Evolutionary conservation across 805 yeast genomes (phyloP).

Genomic region (Saccharomyces jurei): DNA sequence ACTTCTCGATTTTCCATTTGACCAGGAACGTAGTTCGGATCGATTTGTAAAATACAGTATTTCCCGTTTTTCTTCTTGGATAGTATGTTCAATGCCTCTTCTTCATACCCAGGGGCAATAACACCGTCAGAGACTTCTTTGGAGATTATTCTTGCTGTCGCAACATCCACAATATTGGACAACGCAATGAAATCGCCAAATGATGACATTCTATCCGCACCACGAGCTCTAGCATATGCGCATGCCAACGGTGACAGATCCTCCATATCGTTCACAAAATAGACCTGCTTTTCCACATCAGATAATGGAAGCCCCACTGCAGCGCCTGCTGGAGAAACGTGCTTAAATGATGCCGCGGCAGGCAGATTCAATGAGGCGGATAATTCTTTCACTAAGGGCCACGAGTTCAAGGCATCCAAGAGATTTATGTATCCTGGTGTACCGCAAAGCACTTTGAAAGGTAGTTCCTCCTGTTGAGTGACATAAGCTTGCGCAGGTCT

Average conservation of each 20-base stretch:
- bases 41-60: slow-evolving; percentile 92
- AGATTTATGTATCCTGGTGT: slow-evolving; percentile 97
- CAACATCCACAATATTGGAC: slow-evolving; percentile 89
- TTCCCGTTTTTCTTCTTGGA: slow-evolving; percentile 94
- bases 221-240: slow-evolving; percentile 98
- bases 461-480: slow-evolving; percentile 72
- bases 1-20: slow-evolving; percentile 84
- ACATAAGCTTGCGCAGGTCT: slow-evolving; percentile 98
- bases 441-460: slow-evolving; percentile 88
- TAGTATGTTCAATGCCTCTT: slow-evolving; percentile 84
- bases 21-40: slow-evolving; percentile 86
- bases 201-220: slow-evolving; percentile 99
- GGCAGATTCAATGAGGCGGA: slow-evolving; percentile 91
- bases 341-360: slow-evolving; percentile 98
- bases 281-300: slow-evolving; percentile 87
- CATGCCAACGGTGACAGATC: slow-evolving; percentile 93
- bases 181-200: slow-evolving; percentile 98
- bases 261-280: slow-evolving; percentile 91
- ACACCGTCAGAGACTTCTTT: slow-evolving; percentile 98
- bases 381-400: slow-evolving; percentile 97
- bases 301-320: slow-evolving; percentile 93
- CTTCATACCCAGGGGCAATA: slow-evolving; percentile 93
- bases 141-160: slow-evolving; percentile 94
- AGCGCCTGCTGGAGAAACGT: slow-evolving; percentile 97
- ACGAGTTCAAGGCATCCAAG: slow-evolving; percentile 92